Evolutionary conservation across 2,329 filamentous ascomycete species (phyloP).

Genomic region (Bipolaris oryzae): DNA sequence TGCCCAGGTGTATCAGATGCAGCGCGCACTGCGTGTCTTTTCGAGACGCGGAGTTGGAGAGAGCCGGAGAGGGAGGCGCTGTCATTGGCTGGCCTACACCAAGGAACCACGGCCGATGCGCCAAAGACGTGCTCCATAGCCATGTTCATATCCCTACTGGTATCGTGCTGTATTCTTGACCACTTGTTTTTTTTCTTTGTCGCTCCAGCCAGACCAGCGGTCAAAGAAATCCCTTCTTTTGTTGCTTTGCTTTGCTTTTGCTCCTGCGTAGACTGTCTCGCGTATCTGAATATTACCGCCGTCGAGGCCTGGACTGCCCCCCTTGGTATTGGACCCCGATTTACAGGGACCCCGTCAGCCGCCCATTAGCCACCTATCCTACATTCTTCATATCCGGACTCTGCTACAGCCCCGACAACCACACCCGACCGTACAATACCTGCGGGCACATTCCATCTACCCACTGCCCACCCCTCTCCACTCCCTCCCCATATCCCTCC

Average conservation of each 20-base stretch:
- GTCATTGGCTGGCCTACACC: constrained; percentile 28
- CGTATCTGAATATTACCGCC: neutral
- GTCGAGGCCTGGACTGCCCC: neutral
- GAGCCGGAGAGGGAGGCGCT: constrained; percentile 9
- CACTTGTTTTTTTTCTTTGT: neutral
- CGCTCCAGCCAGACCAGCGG: neutral
- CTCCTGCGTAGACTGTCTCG: neutral
- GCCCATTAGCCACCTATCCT: constrained; percentile 36
- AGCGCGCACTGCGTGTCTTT: constrained; percentile 16
- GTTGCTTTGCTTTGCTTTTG: neutral
- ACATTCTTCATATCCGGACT: constrained; percentile 21
- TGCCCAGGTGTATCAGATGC: constrained; percentile 32
- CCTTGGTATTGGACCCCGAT: constrained; percentile 11
- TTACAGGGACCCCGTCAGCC: constrained; percentile 34
- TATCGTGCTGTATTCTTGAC: neutral
- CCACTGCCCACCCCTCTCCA: constrained; percentile 1
- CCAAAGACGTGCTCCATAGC: constrained; percentile 16
- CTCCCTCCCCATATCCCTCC: neutral
- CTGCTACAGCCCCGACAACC: neutral
- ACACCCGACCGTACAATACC: constrained; percentile 3
- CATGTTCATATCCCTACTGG: constrained; percentile 1
- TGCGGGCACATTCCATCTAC: neutral
- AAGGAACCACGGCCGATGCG: constrained; percentile 15
- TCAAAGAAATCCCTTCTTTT: neutral
- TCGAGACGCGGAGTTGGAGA: constrained; percentile 33